Evolutionary conservation across 768 basidiomycete species (phyloP).

Genomic region (Mycena polygramma): DNA sequence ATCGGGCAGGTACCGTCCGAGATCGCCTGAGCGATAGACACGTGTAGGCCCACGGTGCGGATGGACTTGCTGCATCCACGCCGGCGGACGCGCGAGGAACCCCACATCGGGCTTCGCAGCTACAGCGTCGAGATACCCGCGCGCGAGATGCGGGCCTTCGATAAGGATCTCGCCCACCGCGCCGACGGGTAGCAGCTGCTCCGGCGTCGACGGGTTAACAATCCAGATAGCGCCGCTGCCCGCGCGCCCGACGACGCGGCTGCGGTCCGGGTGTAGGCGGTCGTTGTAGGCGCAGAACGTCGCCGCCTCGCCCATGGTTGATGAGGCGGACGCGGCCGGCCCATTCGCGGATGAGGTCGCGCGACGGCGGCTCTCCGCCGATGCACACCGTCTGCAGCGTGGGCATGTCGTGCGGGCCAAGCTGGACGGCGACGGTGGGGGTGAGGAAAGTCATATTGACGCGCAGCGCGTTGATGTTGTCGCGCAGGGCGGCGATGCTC

Average conservation of each 20-base stretch:
- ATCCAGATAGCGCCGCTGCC: slow-evolving; percentile 1
- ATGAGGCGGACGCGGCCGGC: background rate
- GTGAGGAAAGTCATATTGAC: slow-evolving; percentile 1
- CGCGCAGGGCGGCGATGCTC: background rate
- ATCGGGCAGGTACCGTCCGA: too few relatives aligned
- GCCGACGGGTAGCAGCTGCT: slow-evolving; percentile 4
- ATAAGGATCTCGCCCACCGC: slow-evolving; percentile 11
- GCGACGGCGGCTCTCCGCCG: slow-evolving; percentile 1
- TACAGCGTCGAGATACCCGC: slow-evolving; percentile 8
- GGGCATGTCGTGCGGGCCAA: slow-evolving; percentile 4
- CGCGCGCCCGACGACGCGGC: background rate
- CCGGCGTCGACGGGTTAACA: background rate
- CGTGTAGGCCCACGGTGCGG: background rate
- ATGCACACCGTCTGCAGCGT: slow-evolving; percentile 1
- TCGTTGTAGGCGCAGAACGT: slow-evolving; percentile 1
- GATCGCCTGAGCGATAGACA: background rate
- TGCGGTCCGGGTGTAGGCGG: background rate
- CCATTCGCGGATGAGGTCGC: background rate
- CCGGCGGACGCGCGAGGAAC: slow-evolving; percentile 10
- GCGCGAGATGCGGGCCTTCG: slow-evolving; percentile 11
- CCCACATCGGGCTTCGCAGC: slow-evolving; percentile 8
- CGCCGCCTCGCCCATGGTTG: slow-evolving; percentile 4
- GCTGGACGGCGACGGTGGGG: slow-evolving; percentile 10
- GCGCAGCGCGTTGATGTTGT: background rate
- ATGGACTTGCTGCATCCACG: slow-evolving; percentile 7